A percentile compares a stretch with the other conserved stretches of the same genome.
Conservation (phyloP, 2,329 filamentous ascomycete genomes). For the Aspergillus candidus region DNA sequence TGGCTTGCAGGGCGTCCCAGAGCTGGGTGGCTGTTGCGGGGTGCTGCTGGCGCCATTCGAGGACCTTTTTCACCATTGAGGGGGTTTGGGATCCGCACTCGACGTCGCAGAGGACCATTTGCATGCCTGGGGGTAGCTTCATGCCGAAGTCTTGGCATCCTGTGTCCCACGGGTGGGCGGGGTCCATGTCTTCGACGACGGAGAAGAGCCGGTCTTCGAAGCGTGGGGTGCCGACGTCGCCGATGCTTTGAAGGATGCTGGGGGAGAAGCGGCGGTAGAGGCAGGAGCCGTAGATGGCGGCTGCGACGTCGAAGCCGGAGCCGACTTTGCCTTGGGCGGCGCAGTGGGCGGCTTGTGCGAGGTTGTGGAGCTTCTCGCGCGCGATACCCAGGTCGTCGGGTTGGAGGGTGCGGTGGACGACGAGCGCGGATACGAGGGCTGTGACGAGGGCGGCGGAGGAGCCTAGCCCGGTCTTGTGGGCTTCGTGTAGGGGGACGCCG, state of each 20-base stretch:
- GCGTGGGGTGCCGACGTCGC: slow-evolving; percentile 57
- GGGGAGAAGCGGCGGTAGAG: slow-evolving; percentile 91
- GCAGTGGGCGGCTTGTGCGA: slow-evolving; percentile 89
- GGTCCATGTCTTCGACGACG: slow-evolving; percentile 57
- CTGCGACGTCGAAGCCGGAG: slow-evolving; percentile 90
- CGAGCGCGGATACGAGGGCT: slow-evolving; percentile 57
- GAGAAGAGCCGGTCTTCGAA: slow-evolving; percentile 62
- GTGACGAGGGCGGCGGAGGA: slow-evolving; percentile 94
- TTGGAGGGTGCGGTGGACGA: slow-evolving; percentile 40
- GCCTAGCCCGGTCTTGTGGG: slow-evolving; percentile 93
- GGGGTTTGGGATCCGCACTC: slow-evolving; percentile 91
- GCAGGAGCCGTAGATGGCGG: slow-evolving; percentile 86
- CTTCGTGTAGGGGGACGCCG: slow-evolving; percentile 64
- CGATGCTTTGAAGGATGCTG: slow-evolving; percentile 59
- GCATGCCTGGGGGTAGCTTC: slow-evolving; percentile 64
- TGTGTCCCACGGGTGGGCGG: slow-evolving; percentile 64
- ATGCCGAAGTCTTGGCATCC: slow-evolving; percentile 66
- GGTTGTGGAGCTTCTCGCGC: slow-evolving; percentile 70
- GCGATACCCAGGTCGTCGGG: slow-evolving; percentile 44
- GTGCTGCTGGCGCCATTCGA: slow-evolving; percentile 69
- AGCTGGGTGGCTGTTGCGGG: slow-evolving; percentile 59
- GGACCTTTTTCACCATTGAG: slow-evolving; percentile 88
- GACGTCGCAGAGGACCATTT: slow-evolving; percentile 90
- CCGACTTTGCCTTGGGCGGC: slow-evolving; percentile 96
- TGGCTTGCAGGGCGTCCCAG: slow-evolving; percentile 68